These are phyloP conservation scores for Trypethelium eluteriae DNA, from an alignment of 495 filamentous ascomycete species.

Conservation along the genomic window DNA sequence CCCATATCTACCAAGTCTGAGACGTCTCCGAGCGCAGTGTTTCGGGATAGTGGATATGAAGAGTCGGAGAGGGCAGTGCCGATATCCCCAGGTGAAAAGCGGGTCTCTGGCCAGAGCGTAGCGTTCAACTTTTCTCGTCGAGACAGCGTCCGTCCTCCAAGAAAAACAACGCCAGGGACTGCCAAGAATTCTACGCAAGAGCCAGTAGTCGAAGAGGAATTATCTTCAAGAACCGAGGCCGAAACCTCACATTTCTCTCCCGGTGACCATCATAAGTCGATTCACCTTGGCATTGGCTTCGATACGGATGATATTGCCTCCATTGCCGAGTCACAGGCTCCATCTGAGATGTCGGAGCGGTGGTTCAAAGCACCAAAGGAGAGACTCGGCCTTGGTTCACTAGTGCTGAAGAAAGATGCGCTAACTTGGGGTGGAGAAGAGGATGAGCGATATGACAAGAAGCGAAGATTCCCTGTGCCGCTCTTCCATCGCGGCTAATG, in stretches of 20 bases:
- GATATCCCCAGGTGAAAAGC: neutral
- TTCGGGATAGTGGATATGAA: neutral
- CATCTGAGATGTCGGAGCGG: slow-evolving; percentile 29
- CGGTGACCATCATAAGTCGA: neutral
- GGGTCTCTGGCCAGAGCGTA: neutral
- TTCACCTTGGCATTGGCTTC: slow-evolving; percentile 6
- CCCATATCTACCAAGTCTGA: neutral
- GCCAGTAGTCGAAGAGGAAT: neutral
- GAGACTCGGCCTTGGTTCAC: slow-evolving; percentile 31
- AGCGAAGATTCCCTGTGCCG: slow-evolving; percentile 1
- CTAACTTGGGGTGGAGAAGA: slow-evolving; percentile 30
- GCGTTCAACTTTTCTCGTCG: slow-evolving; percentile 4
- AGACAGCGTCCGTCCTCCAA: neutral
- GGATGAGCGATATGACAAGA: neutral
- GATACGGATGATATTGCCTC: neutral
- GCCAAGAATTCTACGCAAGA: neutral
- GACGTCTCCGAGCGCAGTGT: neutral
- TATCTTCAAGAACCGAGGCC: neutral
- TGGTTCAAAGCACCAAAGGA: slow-evolving; percentile 32
- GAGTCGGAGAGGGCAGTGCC: neutral
- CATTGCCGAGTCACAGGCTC: slow-evolving; percentile 17
- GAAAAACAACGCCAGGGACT: neutral
- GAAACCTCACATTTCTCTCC: neutral
- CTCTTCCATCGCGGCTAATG: neutral
- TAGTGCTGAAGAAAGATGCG: slow-evolving; percentile 24